These are phyloP conservation scores for Dendrocalamus sinicus DNA, from an alignment of 176 grass and related monocot species.

Conservation along the genomic window DNA sequence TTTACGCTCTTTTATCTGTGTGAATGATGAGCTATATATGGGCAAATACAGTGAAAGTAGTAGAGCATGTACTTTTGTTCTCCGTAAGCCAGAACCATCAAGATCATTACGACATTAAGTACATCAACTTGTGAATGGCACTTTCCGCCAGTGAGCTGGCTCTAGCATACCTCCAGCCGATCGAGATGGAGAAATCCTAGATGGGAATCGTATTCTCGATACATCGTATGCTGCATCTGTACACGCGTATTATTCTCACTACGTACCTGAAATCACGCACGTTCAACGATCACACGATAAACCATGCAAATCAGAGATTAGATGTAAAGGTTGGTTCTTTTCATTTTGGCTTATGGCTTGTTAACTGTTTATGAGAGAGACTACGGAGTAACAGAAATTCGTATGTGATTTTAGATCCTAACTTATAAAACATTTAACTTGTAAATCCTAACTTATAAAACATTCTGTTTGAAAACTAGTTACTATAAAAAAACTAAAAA, in stretches of 20 bases:
- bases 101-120: neutral
- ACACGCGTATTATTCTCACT: neutral
- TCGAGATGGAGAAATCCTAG: neutral
- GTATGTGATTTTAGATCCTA: too few relatives aligned
- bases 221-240: neutral
- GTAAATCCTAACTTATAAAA: too few relatives aligned
- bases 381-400: too few relatives aligned
- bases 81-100: neutral
- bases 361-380: too few relatives aligned
- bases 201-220: neutral
- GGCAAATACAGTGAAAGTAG: too few relatives aligned
- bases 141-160: conserved; percentile 47
- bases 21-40: too few relatives aligned
- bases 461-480: too few relatives aligned
- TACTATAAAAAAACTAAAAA: too few relatives aligned
- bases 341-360: too few relatives aligned
- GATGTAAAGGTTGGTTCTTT: too few relatives aligned
- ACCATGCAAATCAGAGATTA: neutral
- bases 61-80: neutral
- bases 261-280: neutral
- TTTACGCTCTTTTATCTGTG: too few relatives aligned
- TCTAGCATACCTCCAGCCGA: neutral
- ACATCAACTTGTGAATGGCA: conserved; percentile 31
- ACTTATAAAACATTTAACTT: too few relatives aligned
- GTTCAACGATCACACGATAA: neutral